Conservation (phyloP, 176 grass and related monocot species). For the Aegilops bicornis region DNA sequence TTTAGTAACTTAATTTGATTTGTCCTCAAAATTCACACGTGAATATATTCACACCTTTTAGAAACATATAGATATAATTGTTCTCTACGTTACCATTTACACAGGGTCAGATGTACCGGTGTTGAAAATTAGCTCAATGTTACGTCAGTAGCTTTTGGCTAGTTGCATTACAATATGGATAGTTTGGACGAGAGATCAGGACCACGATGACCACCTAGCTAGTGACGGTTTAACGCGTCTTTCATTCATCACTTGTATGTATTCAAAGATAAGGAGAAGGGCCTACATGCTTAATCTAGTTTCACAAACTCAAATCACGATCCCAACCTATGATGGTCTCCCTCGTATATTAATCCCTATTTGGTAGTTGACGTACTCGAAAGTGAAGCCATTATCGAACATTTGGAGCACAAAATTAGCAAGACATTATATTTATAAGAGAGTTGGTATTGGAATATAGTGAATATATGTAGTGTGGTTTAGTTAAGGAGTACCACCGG, state of each 20-base stretch:
- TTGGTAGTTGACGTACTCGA: background rate
- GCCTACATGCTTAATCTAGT: background rate
- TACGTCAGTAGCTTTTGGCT: background rate
- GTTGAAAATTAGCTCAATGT: too few species aligned
- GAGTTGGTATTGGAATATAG: background rate
- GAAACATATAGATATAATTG: too few species aligned
- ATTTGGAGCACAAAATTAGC: background rate
- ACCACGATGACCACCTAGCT: background rate
- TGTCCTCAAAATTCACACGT: too few species aligned
- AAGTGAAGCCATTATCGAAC: background rate
- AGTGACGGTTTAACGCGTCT: slow-evolving; percentile 28
- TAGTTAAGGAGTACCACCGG: background rate
- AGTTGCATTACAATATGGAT: background rate
- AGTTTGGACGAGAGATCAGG: background rate
- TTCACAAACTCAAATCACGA: slow-evolving; percentile 9
- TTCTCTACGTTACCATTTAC: too few species aligned
- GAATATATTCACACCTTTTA: too few species aligned
- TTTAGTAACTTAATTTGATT: too few species aligned
- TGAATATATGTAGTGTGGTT: background rate
- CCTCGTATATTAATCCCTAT: background rate
- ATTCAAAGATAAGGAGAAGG: background rate
- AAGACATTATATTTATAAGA: background rate
- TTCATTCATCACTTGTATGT: too few species aligned
- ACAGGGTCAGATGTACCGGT: too few species aligned
- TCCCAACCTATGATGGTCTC: background rate